Conservation (phyloP, 2,329 filamentous ascomycete genomes). For the Apiospora rasikravindrae region DNA sequence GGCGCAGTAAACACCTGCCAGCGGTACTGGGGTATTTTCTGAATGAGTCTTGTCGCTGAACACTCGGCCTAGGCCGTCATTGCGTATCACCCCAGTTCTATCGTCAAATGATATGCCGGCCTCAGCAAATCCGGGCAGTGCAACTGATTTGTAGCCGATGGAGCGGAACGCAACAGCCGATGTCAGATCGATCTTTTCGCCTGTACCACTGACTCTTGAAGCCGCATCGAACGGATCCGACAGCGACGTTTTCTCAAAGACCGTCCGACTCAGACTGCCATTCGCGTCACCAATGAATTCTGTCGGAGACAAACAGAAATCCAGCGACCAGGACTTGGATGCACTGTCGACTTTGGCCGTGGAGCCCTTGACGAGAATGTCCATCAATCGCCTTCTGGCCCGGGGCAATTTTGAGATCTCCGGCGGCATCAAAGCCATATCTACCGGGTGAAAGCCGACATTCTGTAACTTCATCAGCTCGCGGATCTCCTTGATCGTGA, state of each 20-base stretch:
- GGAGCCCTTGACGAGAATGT: constrained; percentile 81
- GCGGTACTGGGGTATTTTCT: constrained; percentile 47
- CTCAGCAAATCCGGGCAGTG: constrained; percentile 75
- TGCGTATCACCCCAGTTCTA: constrained; percentile 75
- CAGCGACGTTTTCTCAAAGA: constrained; percentile 68
- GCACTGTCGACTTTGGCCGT: constrained; percentile 52
- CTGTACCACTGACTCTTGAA: constrained; percentile 54
- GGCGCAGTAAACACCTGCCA: constrained; percentile 83
- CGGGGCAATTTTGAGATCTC: constrained; percentile 74
- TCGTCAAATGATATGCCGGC: constrained; percentile 81
- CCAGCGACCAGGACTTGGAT: constrained; percentile 78
- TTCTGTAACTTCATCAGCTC: constrained; percentile 81
- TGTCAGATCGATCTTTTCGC: constrained; percentile 57
- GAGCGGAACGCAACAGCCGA: constrained; percentile 84
- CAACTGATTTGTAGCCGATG: constrained; percentile 89
- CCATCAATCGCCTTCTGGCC: constrained; percentile 76
- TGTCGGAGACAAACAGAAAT: constrained; percentile 82
- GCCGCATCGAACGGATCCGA: constrained; percentile 58
- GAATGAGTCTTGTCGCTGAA: constrained; percentile 34
- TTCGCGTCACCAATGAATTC: constrained; percentile 62
- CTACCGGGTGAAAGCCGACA: constrained; percentile 74
- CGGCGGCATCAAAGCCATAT: constrained; percentile 68
- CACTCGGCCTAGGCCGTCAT: constrained; percentile 81
- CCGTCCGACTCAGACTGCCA: constrained; percentile 64
- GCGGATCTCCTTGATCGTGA: constrained; percentile 92